Base-by-base conservation (phyloP, 257 asterid genomes). In the Solanum paucissectum region DNA sequence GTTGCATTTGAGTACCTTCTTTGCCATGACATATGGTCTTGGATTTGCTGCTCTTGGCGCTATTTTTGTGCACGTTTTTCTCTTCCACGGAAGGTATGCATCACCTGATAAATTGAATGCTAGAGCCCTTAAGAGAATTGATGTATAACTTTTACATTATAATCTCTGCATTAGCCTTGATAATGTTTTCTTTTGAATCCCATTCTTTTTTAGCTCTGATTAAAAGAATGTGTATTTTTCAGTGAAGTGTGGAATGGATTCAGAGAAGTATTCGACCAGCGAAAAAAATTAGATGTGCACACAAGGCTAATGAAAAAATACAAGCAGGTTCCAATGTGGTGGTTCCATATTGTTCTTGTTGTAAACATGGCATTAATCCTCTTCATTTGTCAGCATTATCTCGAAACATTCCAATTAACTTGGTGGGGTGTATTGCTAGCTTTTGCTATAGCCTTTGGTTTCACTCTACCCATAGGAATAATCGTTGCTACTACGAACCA, bases 351-450 rank as follows among this genome's bases (percentile, higher is more conserved):
- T n/a, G 88, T 94, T 69, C 93, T 93, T 6, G 89, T 40, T 1
- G 87, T 73, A 5, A 91, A 91, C 37, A 84, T 94, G 74, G 92
- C 37, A 0, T 73, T 89, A 12, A 72, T 89, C 84, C 27, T 93
- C 40, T 88, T 87, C 14, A 90, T 91, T 12, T 91, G 93, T 44
- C 8, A 40, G 29, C n/a, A 83, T 25, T 91, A 91, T 69, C 37
- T 89, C 3, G 76, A 83, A 40, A 5, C 87, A 37, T 90, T 94
- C 21, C 97, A 94, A 82, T 73, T 94, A 88, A 93, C 94, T 12
- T 94, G 94, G 94, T 94, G 97, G 95, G 95, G 92, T 18, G 93
- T 91, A 33, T 69, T 94, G 88, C 86, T 91, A 25, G 92, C 95
- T 23, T 93, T 94, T 66, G 89, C 42, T 13, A 55, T 94, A 33